phyloP scores from a whole-genome alignment of 345 rosid genomes.

The Noccaea bulbosa region DNA sequence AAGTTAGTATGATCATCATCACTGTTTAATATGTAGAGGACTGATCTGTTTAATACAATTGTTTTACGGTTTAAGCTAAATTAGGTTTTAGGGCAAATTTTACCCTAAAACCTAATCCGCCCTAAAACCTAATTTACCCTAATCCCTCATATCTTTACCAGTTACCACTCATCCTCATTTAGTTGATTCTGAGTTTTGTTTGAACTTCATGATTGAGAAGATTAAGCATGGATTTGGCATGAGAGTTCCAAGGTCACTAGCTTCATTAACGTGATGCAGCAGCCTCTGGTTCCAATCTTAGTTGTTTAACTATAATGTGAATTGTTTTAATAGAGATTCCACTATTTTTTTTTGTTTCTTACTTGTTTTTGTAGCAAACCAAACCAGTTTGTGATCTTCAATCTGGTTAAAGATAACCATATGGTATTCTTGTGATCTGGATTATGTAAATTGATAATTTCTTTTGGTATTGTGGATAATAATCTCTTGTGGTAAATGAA shows the following conservation, averaged over 20 bases:
- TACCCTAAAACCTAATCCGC: too few relatives aligned
- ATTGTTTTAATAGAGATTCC: not conserved
- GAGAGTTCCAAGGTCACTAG: constrained; percentile 56
- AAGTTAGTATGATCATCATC: too few relatives aligned
- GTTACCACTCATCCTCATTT: too few relatives aligned
- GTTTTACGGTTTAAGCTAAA: too few relatives aligned
- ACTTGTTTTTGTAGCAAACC: not conserved
- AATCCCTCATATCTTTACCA: too few relatives aligned
- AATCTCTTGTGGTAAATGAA: not conserved
- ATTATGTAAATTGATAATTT: constrained; percentile 16
- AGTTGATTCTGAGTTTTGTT: not conserved
- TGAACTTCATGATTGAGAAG: constrained; percentile 60
- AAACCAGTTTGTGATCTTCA: constrained; percentile 11
- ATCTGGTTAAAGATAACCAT: constrained; percentile 12
- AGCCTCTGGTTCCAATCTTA: constrained; percentile 10
- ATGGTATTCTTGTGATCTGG: constrained; percentile 10
- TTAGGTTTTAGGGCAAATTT: too few relatives aligned
- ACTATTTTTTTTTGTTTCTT: not conserved
- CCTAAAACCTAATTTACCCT: too few relatives aligned
- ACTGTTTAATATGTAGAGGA: too few relatives aligned
- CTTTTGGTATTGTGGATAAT: not conserved
- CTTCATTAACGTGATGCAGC: constrained; percentile 16
- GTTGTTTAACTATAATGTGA: not conserved
- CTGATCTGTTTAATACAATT: too few relatives aligned
- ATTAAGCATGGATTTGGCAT: constrained; percentile 77